These are phyloP conservation scores for Bipolaris zeicola DNA, from an alignment of 2,329 filamentous ascomycete species.

Conservation along the genomic window DNA sequence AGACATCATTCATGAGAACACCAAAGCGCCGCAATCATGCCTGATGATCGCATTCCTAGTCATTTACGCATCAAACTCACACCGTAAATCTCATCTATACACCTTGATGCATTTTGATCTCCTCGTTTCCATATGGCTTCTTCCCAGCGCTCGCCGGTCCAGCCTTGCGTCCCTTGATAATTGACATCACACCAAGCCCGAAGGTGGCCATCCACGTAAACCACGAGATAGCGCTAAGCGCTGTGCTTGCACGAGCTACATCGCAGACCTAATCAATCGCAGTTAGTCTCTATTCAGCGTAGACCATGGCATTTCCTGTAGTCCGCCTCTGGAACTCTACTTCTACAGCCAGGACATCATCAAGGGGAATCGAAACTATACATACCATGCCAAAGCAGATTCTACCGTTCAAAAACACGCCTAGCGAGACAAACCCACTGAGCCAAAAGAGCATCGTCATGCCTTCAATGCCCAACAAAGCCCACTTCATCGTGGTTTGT, in stretches of 20 bases:
- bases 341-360: neutral
- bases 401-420: conserved; percentile 65
- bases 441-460: conserved; percentile 91
- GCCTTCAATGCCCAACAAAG: conserved; percentile 68
- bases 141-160: conserved; percentile 4
- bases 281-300: neutral
- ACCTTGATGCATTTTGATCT: conserved; percentile 51
- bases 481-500: conserved; percentile 62
- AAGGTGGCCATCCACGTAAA: conserved; percentile 52
- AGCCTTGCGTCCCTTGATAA: conserved; percentile 26
- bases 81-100: conserved; percentile 31
- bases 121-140: conserved; percentile 21
- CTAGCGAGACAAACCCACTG: conserved; percentile 78
- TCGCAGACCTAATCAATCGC: conserved; percentile 55
- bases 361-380: neutral
- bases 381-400: conserved; percentile 56
- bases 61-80: neutral
- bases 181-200: conserved; percentile 39
- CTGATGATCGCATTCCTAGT: conserved; percentile 22
- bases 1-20: neutral
- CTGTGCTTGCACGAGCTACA: conserved; percentile 66
- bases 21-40: conserved; percentile 23
- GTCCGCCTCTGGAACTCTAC: neutral
- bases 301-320: neutral
- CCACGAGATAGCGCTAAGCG: conserved; percentile 71